Evolutionary conservation across 495 filamentous ascomycete genomes (phyloP), one percentile per base, ranked within the genome.

Genomic region (Beverwykella pulmonaria): DNA sequence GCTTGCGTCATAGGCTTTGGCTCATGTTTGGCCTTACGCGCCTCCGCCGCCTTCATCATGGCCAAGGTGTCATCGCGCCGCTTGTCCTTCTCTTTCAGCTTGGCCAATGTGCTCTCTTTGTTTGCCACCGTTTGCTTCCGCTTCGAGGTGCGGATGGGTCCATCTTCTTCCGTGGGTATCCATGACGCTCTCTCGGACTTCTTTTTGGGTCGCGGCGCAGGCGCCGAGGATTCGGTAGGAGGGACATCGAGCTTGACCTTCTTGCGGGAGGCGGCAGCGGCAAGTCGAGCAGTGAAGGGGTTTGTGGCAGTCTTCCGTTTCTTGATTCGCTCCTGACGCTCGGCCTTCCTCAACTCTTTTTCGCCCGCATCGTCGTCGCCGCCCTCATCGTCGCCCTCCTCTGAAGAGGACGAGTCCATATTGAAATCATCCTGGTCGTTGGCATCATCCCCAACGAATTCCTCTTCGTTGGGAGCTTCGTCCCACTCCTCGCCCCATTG

Each of bases 121-220:
- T 92, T 96, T 61, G 87, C 82, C 76, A 90, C 87, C 3, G 94
- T 95, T 58, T 92, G 88, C 61, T 84, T 84, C 65, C 94, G 90
- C 19, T 88, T 88, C 0, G 93, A 97, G 25, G 90, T 86, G 65
- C 94, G 87, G 29, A 84, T 89, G 2, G 92, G 92, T 63, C 87
- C 85, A 71, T 96, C 92, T 60, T 90, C 89, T 9, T 81, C 75
- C 0, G 88, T 87, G 7, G 90, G 92, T 29, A 97, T 82, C 92
- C 92, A 97, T 62, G 92, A 96, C 41, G 87, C 82, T 46, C 92
- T 86, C 77, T 97, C 94, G 2, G 90, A 92, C 78, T 96, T 97
- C 81, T 97, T 98, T 81, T 91, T 93, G 2, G 88, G 89, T 61
- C 90, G 84, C 20, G 88, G 81, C 17, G 82, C 76, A 27, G 78